Base-by-base conservation (phyloP, 148 eudicot species). In the Rhododendron mucronatum region DNA sequence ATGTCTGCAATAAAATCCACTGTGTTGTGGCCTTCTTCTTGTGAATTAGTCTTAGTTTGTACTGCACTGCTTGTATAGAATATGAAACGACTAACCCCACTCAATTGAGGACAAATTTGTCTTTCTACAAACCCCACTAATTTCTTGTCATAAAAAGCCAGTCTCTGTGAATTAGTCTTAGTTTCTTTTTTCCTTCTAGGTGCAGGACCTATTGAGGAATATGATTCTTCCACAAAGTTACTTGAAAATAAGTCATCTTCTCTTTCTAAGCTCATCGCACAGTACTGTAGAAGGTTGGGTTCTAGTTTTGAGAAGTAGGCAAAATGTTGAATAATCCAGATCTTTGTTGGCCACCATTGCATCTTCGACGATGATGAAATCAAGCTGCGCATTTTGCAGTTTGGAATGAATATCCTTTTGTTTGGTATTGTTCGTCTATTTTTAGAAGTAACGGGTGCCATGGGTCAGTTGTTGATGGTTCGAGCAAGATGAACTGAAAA, bases 241-340 rank as follows among this genome's bases (percentile, higher is more conserved):
- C 35, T 33, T 33, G 94, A 91, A 55, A 84, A 93, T 41, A 91
- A 89, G 71, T 90, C 94, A 0, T 93, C 98, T 3, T 90, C 89
- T 5, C 95, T 96, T 79, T 86, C 96, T 0, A 92, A 93, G 89
- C 96, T 96, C 20, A 95, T 96, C 16, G 93, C 96, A 4, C 98
- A 90, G 82, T 91, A 91, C 82, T 88, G 88, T 74, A 69, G 83
- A 84, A 88, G 90, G 81, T 90, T 89, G 11, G 87, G 80, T 84
- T 90, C 90, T 47, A 89, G 89, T 86, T 59, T 82, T 13, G 37
- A 82, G 39, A 41, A 41, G 45, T 41, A 41, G 45, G 45, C 45
- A 41, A 41, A 41, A 6, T 0, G 0, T 41, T 41, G 20, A 82
- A 50, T 21, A 6, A 18, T 15, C 84, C 12, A 26, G 20, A 37